Conservation (phyloP, 495 filamentous ascomycete species). For the Xylaria sp. region DNA sequence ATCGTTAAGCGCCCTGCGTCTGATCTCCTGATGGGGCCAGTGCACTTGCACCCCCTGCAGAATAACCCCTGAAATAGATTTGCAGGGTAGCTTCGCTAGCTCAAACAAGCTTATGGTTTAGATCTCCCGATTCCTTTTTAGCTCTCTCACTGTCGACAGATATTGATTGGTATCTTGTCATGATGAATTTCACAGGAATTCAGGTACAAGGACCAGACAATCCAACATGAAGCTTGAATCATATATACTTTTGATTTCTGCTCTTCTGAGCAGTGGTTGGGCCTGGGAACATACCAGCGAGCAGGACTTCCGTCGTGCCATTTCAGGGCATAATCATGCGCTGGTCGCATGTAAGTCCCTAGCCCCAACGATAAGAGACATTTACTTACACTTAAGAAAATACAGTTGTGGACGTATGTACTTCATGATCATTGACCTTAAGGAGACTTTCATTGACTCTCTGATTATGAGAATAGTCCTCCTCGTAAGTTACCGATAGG, state of each 20-base stretch:
- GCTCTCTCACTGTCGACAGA: not conserved
- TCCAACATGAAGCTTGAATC: conserved; percentile 34
- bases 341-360: conserved; percentile 54
- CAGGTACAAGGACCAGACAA: conserved; percentile 12
- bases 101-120: not conserved
- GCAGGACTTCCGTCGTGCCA: conserved; percentile 38
- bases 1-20: conserved; percentile 16
- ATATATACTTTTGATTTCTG: conserved; percentile 27
- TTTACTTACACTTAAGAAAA: not conserved
- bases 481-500: conserved; percentile 35
- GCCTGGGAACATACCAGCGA: conserved; percentile 49
- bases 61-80: conserved; percentile 16
- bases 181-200: not conserved
- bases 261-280: conserved; percentile 24
- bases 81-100: conserved; percentile 32
- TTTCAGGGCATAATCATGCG: conserved; percentile 42
- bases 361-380: not conserved
- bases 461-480: conserved; percentile 30
- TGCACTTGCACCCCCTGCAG: conserved; percentile 19
- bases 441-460: not conserved
- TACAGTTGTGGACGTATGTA: conserved; percentile 33
- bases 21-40: conserved; percentile 15
- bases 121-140: not conserved
- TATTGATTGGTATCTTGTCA: not conserved
- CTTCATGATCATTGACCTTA: not conserved